phyloP scores from a whole-genome alignment of 768 basidiomycete genomes.

The Candolleomyces efflorescens region DNA sequence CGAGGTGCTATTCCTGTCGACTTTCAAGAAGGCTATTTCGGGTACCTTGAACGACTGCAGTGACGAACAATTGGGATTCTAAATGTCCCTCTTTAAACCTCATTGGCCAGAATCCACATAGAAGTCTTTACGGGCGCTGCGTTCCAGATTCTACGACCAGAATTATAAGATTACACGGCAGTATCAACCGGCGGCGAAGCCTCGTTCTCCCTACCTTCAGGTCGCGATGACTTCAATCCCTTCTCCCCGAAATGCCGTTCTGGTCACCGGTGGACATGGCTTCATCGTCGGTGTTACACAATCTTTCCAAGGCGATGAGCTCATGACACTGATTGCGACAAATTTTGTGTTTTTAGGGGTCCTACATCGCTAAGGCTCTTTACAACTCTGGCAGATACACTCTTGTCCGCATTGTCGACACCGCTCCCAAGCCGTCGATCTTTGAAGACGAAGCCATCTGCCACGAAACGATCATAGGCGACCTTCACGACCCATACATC shows the following conservation, averaged over 20 bases:
- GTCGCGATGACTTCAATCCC: too few species aligned
- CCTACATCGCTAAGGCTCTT: conserved; percentile 43
- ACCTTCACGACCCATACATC: conserved; percentile 40
- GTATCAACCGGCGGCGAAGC: too few species aligned
- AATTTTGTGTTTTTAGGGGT: conserved; percentile 43
- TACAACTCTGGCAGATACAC: conserved; percentile 19
- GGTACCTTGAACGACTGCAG: too few species aligned
- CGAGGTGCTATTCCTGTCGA: too few species aligned
- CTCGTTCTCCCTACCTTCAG: too few species aligned
- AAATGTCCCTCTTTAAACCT: too few species aligned
- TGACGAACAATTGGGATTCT: too few species aligned
- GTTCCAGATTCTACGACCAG: too few species aligned
- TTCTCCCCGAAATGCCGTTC: conserved; percentile 13
- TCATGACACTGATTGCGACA: conserved; percentile 1
- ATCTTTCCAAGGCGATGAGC: background rate
- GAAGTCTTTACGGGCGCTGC: too few species aligned
- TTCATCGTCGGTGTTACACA: conserved; percentile 50
- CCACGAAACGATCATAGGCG: conserved; percentile 36
- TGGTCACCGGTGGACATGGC: conserved; percentile 49
- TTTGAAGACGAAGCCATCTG: conserved; percentile 15
- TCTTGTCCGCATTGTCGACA: conserved; percentile 42
- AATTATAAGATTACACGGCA: too few species aligned
- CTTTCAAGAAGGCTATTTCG: too few species aligned
- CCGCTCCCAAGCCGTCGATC: conserved; percentile 19
- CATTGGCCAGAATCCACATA: too few species aligned